Conservation (phyloP, 495 filamentous ascomycete species). For the Penicillium subrubescens region DNA sequence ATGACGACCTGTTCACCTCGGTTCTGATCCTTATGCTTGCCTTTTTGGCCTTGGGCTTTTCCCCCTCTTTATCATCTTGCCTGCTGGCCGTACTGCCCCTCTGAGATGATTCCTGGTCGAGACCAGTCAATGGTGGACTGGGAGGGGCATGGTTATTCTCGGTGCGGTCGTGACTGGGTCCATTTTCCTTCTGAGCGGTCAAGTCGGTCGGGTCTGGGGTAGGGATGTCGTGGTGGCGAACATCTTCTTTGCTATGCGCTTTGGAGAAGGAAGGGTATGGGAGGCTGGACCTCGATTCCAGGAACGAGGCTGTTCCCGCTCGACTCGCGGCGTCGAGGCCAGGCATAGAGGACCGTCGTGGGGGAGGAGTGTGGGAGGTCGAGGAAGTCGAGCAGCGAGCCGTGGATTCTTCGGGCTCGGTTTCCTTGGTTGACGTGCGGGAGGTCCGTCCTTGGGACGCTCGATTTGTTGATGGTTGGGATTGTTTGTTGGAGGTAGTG, state of each 20-base stretch:
- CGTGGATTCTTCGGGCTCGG: conserved; percentile 37
- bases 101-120: conserved; percentile 51
- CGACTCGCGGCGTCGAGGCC: conserved; percentile 43
- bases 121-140: conserved; percentile 63
- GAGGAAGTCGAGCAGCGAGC: conserved; percentile 42
- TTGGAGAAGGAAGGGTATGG: conserved; percentile 90
- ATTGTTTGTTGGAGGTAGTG: conserved; percentile 27
- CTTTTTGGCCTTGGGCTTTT: conserved; percentile 42
- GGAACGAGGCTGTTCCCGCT: conserved; percentile 45
- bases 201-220: conserved; percentile 83
- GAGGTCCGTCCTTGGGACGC: conserved; percentile 44
- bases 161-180: conserved; percentile 26
- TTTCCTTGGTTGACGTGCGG: conserved; percentile 52
- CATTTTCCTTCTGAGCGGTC: conserved; percentile 50
- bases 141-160: conserved; percentile 53
- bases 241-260: conserved; percentile 81
- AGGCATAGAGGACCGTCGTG: conserved; percentile 55
- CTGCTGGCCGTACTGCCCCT: conserved; percentile 47
- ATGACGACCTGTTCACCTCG: conserved; percentile 44
- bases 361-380: conserved; percentile 27
- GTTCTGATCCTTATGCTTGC: conserved; percentile 44
- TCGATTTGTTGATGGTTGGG: conserved; percentile 28
- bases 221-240: conserved; percentile 68
- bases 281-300: conserved; percentile 60
- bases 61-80: conserved; percentile 35